A percentile compares a stretch with the other conserved stretches of the same genome.
Conservation (phyloP, 176 grass and related monocot species). For the Elymus sibiricus region DNA sequence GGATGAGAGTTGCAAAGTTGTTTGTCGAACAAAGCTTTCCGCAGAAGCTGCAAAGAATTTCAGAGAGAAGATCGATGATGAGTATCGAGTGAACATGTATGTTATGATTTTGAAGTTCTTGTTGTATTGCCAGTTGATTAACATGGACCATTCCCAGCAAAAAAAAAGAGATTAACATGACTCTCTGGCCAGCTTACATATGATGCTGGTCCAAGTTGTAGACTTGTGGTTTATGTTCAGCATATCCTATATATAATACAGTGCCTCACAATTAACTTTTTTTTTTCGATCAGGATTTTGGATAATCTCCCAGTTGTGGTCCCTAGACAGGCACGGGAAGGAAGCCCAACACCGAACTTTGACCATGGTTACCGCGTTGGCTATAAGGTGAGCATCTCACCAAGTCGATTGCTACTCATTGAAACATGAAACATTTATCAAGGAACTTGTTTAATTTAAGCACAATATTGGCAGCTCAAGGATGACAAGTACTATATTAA, state of each 20-base stretch:
- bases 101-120: slow-evolving; percentile 8
- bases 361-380: slow-evolving; percentile 84
- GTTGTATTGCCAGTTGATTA: not conserved
- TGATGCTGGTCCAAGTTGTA: not conserved
- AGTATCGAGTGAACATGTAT: slow-evolving; percentile 87
- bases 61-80: slow-evolving; percentile 90
- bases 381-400: slow-evolving; percentile 54
- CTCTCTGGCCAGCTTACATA: not conserved
- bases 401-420: not conserved
- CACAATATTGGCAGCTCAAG: slow-evolving; percentile 47
- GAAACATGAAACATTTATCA: slow-evolving; percentile 10
- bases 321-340: slow-evolving; percentile 62
- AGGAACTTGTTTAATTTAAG: slow-evolving; percentile 21
- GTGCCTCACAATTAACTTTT: not conserved
- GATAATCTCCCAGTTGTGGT: slow-evolving; percentile 87
- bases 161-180: not conserved
- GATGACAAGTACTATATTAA: slow-evolving; percentile 85
- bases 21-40: slow-evolving; percentile 53
- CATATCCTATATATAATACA: not conserved
- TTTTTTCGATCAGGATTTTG: slow-evolving; percentile 49
- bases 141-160: not conserved
- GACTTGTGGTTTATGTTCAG: slow-evolving; percentile 1
- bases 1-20: slow-evolving; percentile 66
- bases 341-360: slow-evolving; percentile 55
- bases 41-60: slow-evolving; percentile 74